A percentile compares a stretch with the other conserved stretches of the same genome.
Evolutionary conservation across 495 filamentous ascomycete genomes (phyloP).

Genomic region (Cetradonia linearis): DNA sequence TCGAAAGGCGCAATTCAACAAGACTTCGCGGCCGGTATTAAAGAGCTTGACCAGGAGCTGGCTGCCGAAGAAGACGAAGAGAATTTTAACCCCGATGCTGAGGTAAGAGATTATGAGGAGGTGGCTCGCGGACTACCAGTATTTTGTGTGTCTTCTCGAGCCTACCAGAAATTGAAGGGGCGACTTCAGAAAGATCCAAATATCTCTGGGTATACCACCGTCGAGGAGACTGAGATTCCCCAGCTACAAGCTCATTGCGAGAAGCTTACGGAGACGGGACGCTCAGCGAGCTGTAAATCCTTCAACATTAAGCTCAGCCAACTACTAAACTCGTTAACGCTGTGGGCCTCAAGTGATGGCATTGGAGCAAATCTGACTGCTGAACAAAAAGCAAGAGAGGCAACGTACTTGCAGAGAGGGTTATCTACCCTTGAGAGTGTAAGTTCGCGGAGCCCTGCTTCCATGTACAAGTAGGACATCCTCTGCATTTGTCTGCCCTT

Average conservation of each 20-base stretch:
- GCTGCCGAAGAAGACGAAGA: conserved; percentile 36
- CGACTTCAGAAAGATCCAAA: conserved; percentile 40
- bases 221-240: conserved; percentile 48
- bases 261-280: conserved; percentile 40
- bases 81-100: conserved; percentile 36
- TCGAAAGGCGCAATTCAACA: conserved; percentile 41
- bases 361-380: conserved; percentile 34
- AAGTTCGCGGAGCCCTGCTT: conserved; percentile 21
- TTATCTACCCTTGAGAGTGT: conserved; percentile 41
- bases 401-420: conserved; percentile 32
- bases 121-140: conserved; percentile 45
- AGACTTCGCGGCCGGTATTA: conserved; percentile 49
- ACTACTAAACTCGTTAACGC: conserved; percentile 40
- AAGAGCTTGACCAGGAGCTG: conserved; percentile 42
- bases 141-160: conserved; percentile 45
- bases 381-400: conserved; percentile 33
- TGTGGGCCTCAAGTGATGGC: conserved; percentile 43
- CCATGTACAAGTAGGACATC: conserved; percentile 23
- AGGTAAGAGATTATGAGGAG: conserved; percentile 45
- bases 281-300: conserved; percentile 31
- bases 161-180: conserved; percentile 50
- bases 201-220: conserved; percentile 37
- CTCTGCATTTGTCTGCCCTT: conserved; percentile 9
- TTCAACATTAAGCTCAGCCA: conserved; percentile 43
- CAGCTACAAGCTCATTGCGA: conserved; percentile 46